Evolutionary conservation across 371 early-diverging fungal genomes (phyloP).

Genomic region (Apophysomyces elegans): DNA sequence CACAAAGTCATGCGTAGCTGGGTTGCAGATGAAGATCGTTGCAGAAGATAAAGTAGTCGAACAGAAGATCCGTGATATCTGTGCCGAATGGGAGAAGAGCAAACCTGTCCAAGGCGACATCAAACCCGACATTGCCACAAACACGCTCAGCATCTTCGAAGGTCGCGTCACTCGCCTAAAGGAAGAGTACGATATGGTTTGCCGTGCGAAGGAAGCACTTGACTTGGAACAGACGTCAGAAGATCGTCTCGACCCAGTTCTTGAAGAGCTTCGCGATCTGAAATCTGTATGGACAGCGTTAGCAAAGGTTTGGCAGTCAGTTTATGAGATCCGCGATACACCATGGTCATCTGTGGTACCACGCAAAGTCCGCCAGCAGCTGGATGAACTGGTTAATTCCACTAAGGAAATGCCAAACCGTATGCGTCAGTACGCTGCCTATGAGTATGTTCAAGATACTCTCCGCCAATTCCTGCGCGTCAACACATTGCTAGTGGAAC

Average conservation of each 20-base stretch:
- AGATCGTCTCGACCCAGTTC: conserved; percentile 81
- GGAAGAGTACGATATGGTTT: conserved; percentile 89
- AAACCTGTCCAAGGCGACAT: conserved; percentile 97
- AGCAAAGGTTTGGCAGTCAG: conserved; percentile 80
- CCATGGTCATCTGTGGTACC: conserved; percentile 90
- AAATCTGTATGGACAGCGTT: conserved; percentile 94
- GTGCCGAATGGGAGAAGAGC: conserved; percentile 91
- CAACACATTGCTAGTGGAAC: conserved; percentile 83
- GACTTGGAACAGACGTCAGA: conserved; percentile 75
- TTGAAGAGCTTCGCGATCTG: conserved; percentile 93
- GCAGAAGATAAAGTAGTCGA: conserved; percentile 89
- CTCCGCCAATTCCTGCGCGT: conserved; percentile 81
- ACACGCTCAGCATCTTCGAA: conserved; percentile 86
- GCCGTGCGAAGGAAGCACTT: conserved; percentile 93
- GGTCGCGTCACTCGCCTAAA: conserved; percentile 81
- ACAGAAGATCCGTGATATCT: conserved; percentile 83
- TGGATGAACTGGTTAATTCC: conserved; percentile 83
- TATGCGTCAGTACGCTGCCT: conserved; percentile 98
- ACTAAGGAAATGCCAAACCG: conserved; percentile 93
- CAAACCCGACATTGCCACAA: conserved; percentile 85
- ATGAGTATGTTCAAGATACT: conserved; percentile 89
- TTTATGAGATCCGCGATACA: conserved; percentile 87
- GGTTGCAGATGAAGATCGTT: conserved; percentile 88
- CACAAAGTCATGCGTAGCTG: conserved; percentile 50
- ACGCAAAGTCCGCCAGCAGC: conserved; percentile 85